Base-by-base conservation (phyloP, 1,284 basidiomycete genomes). In the Cutaneotrichosporon cyanovorans region DNA sequence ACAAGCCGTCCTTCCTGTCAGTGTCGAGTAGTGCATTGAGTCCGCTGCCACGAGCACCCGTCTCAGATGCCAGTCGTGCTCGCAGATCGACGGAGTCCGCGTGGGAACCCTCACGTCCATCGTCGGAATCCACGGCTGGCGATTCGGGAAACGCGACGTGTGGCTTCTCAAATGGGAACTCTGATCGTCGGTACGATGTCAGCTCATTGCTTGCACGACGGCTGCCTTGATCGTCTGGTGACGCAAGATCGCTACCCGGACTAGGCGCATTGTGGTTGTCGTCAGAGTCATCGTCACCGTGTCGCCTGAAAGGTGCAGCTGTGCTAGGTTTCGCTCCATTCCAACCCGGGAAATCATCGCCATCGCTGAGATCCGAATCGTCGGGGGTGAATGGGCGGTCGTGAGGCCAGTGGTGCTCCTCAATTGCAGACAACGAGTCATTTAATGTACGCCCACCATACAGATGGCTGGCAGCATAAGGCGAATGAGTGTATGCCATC, bases 391-490 rank as follows among this genome's bases (percentile, higher is more conserved):
- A 60, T 5, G 69, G 66, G 23, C 62, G 52, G 16, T 56, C 49
- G 10, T 28, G 7, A 48, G 45, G 15, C 45, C 43, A 40, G 53
- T 40, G 12, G 28, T 40, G 31, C 40, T 72, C 70, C 21, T 69
- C 65, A 33, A 72, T 72, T 0, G 68, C 65, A 1, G 54, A 55
- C 0, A 72, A 54, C 8, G 58, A 60, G 20, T 69, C 65, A 45
- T 64, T 65, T 14, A 62, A 57, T 12, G 68, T 61, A 15, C 58
- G 59, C 5, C 56, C 39, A 5, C 57, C 79, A 62, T 90, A 89
- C 1, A 90, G 73, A 55, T 90, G 85, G 12, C 85, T 85, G 2
- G 86, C 83, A n/a, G 87, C 82, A 58, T 87, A 92, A 0, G 88
- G 87, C 0, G 87, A 89, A 59, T 87, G 83, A 19, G 84, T 52